A percentile compares a stretch with the other conserved stretches of the same genome.
phyloP scores from a whole-genome alignment of 768 basidiomycete genomes.

The Rhizopogon rudus region DNA sequence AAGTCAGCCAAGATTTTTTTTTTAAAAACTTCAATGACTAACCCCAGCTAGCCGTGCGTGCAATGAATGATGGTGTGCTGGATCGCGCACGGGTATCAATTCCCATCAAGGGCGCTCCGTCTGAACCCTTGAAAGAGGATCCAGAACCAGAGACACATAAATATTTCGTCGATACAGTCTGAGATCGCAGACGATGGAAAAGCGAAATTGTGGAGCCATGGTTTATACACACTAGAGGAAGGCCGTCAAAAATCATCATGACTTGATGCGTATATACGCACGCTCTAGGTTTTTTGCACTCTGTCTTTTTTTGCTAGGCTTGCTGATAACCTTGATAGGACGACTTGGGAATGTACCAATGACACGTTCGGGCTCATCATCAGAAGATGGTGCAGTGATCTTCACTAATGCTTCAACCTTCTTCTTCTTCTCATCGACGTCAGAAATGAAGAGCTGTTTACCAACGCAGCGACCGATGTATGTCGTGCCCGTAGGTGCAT shows the following conservation, averaged over 20 bases:
- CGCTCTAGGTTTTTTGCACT: constrained; percentile 90
- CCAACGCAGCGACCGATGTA: constrained; percentile 92
- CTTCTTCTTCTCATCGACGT: constrained; percentile 93
- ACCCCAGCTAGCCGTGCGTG: constrained; percentile 90
- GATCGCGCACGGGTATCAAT: constrained; percentile 65
- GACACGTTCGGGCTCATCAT: constrained; percentile 76
- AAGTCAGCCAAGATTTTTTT: background rate
- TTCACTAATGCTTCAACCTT: constrained; percentile 92
- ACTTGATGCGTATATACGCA: constrained; percentile 39
- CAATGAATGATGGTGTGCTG: constrained; percentile 83
- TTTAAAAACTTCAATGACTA: constrained; percentile 17
- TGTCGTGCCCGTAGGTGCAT: constrained; percentile 77
- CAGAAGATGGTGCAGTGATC: constrained; percentile 74
- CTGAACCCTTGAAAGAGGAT: constrained; percentile 89
- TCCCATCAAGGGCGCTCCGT: constrained; percentile 82
- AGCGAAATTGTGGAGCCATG: constrained; percentile 94
- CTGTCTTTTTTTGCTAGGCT: constrained; percentile 95
- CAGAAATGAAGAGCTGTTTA: constrained; percentile 92
- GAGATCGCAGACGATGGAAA: constrained; percentile 93
- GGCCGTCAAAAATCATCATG: constrained; percentile 10
- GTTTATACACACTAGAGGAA: constrained; percentile 75
- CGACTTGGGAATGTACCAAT: constrained; percentile 89
- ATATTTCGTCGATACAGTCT: constrained; percentile 94
- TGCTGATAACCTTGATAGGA: constrained; percentile 98
- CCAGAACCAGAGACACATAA: constrained; percentile 93